Evolutionary conservation across 169 alveolate species (phyloP).

Genomic region (Eimeria zaria): DNA sequence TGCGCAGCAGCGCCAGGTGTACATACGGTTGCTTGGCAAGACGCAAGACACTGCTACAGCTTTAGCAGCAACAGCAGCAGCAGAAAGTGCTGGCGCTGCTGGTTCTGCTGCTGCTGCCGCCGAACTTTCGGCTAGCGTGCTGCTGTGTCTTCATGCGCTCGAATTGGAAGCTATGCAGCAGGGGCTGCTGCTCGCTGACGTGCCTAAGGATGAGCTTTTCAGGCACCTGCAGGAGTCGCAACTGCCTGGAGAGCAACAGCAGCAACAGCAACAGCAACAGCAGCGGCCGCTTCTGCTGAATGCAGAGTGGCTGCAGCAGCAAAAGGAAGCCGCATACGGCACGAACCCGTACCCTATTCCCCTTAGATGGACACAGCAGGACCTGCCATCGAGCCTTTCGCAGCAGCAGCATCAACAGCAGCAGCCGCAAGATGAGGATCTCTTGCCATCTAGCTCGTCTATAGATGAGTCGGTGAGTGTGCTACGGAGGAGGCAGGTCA

Average conservation of each 20-base stretch:
- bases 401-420: conserved; percentile 42
- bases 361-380: conserved; percentile 50
- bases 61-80: neutral
- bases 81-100: neutral
- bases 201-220: conserved; percentile 60
- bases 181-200: conserved; percentile 76
- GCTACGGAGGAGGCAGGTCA: conserved; percentile 78
- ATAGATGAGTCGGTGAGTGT: conserved; percentile 66
- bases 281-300: conserved; percentile 67
- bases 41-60: neutral
- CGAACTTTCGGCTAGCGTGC: conserved; percentile 67
- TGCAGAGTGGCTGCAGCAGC: conserved; percentile 64
- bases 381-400: conserved; percentile 12
- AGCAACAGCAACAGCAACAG: conserved; percentile 10
- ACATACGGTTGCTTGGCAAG: conserved; percentile 30
- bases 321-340: conserved; percentile 75
- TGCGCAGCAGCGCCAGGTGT: conserved; percentile 27
- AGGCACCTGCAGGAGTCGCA: conserved; percentile 48
- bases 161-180: conserved; percentile 77
- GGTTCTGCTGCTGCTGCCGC: conserved; percentile 48
- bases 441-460: conserved; percentile 58
- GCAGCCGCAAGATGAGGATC: conserved; percentile 35
- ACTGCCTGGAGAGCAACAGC: conserved; percentile 62
- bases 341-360: conserved; percentile 79
- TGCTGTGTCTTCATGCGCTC: conserved; percentile 75